A percentile compares a stretch with the other conserved stretches of the same genome.
These are phyloP conservation scores for Candida anglica DNA, from an alignment of 805 yeast species.

Conservation along the genomic window DNA sequence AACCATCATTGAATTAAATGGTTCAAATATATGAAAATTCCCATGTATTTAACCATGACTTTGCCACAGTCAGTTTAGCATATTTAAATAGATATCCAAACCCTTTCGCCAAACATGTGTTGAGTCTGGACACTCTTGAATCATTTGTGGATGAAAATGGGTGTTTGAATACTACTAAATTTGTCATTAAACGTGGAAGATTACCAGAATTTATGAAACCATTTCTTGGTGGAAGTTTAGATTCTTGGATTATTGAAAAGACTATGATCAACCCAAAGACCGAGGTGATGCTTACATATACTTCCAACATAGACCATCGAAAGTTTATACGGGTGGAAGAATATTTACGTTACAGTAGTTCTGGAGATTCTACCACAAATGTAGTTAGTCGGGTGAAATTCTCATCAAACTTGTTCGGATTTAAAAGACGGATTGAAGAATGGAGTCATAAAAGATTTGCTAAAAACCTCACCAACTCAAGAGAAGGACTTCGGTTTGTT, in stretches of 20 bases:
- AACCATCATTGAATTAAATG: no score
- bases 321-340: conserved; percentile 78
- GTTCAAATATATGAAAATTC: conserved; percentile 32
- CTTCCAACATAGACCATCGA: conserved; percentile 81
- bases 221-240: conserved; percentile 63
- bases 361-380: conserved; percentile 29
- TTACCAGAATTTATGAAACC: conserved; percentile 78
- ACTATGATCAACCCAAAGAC: conserved; percentile 63
- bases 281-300: conserved; percentile 59
- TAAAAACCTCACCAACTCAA: conserved; percentile 60
- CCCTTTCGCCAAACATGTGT: conserved; percentile 83
- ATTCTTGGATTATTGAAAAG: conserved; percentile 79
- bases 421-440: conserved; percentile 71
- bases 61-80: conserved; percentile 71
- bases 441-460: conserved; percentile 75
- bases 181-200: conserved; percentile 75
- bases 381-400: conserved; percentile 65
- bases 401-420: conserved; percentile 62
- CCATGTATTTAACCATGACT: conserved; percentile 42
- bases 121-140: conserved; percentile 75
- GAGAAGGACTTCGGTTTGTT: conserved; percentile 72
- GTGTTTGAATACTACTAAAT: conserved; percentile 63
- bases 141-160: conserved; percentile 58
- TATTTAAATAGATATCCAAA: conserved; percentile 60
- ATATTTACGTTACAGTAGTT: conserved; percentile 50